phyloP scores from a whole-genome alignment of 495 filamentous ascomycete species.

The Hapsidospora chrysogenum region DNA sequence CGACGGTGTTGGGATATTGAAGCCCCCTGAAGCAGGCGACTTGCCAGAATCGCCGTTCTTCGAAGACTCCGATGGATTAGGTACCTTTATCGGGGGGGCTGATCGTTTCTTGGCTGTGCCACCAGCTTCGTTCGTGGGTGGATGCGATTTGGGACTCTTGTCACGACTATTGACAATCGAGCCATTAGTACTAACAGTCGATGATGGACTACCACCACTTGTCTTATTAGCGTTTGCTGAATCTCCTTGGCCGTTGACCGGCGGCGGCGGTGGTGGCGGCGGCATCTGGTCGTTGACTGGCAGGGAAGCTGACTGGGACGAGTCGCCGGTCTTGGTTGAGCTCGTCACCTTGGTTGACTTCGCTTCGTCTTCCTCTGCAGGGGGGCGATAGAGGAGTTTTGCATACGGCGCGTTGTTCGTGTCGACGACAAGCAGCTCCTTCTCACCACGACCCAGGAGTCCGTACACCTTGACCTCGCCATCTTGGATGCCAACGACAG shows the following conservation, averaged over 20 bases:
- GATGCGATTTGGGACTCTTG: neutral
- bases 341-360: too few species aligned
- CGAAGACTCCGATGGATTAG: neutral
- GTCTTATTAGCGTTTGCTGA: too few species aligned
- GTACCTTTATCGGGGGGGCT: neutral
- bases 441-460: slow-evolving; percentile 45
- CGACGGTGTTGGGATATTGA: neutral
- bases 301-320: too few species aligned
- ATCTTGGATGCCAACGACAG: slow-evolving; percentile 55
- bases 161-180: neutral
- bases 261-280: too few species aligned
- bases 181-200: neutral
- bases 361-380: too few species aligned
- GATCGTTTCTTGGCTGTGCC: neutral
- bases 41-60: neutral
- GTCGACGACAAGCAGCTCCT: slow-evolving; percentile 49
- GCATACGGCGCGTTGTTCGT: slow-evolving; percentile 15
- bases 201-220: too few species aligned
- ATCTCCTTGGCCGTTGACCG: too few species aligned
- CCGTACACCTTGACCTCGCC: slow-evolving; percentile 55
- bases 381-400: slow-evolving; percentile 1
- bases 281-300: too few species aligned
- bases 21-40: neutral
- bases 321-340: too few species aligned
- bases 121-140: neutral